Conservation (phyloP, 805 yeast species). For the Myxozyma kluyveri region DNA sequence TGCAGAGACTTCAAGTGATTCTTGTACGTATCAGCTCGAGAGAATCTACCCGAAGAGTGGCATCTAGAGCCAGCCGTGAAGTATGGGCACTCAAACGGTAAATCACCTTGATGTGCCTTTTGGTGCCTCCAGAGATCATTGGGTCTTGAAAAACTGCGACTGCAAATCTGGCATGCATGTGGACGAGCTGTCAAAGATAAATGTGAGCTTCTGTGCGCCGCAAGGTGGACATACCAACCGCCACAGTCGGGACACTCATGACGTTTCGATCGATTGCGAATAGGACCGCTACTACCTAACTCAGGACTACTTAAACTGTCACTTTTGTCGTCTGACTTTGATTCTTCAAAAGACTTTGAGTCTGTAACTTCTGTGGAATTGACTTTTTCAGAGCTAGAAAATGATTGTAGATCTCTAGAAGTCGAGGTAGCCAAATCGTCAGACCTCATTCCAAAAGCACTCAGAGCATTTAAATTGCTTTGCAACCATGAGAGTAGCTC, state of each 20-base stretch:
- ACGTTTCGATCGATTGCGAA: constrained; percentile 44
- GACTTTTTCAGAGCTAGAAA: no score
- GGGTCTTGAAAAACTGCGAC: constrained; percentile 82
- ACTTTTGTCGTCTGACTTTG: no score
- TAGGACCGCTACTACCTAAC: no score
- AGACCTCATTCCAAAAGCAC: no score
- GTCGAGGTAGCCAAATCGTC: no score
- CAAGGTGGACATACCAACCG: constrained; percentile 68
- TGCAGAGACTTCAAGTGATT: constrained; percentile 88
- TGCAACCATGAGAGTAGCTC: no score
- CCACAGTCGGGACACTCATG: constrained; percentile 70
- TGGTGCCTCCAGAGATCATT: constrained; percentile 84
- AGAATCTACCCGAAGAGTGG: constrained; percentile 80
- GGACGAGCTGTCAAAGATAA: constrained; percentile 70
- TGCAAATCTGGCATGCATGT: constrained; percentile 71
- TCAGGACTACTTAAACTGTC: no score
- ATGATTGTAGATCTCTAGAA: no score
- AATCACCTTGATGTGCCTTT: constrained; percentile 79
- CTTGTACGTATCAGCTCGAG: constrained; percentile 87
- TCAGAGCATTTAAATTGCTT: no score
- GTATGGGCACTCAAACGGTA: constrained; percentile 79
- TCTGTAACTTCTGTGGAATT: no score
- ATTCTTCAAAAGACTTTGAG: no score
- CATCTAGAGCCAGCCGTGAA: constrained; percentile 48
- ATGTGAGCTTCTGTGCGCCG: constrained; percentile 81